Evolutionary conservation across 176 grass and related monocot genomes (phyloP), one percentile per base, ranked within the genome.

Genomic region (Rhynchospora breviuscula): DNA sequence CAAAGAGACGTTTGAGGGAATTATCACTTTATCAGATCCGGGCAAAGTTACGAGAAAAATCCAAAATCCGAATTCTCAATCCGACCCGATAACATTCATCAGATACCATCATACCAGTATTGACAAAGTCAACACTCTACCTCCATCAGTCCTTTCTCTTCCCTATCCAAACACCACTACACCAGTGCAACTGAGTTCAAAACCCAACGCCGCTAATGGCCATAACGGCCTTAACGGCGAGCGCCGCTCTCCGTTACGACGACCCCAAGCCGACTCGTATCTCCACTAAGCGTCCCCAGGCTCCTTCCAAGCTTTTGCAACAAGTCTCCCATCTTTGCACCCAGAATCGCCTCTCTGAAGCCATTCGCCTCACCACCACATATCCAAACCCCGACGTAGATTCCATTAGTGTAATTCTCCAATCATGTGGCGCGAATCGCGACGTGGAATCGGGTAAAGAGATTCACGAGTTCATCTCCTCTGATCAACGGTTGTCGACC

Each of bases 391-490:
- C 69, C 18, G 83, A 89, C 1, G 83, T 62, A 21, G 79, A 81
- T 63, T 62, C 76, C 29, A 29, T 89, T 3, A 48, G 76, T 49
- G 13, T 58, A 18, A 59, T 89, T 48, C 25, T 89, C 45, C 87
- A 85, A 60, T 79, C 83, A 22, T 89, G 79, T 51, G 67, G 60
- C 10, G 22, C 56, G 7, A 59, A 19, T 17, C 49, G 79, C 18
- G 70, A 89, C 10, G 47, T 89, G 13, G 68, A 89, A 25, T 59
- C 59, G 46, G 84, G 79, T 10, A 58, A 49, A 52, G 17, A 74
- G 66, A n/a, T 83, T 54, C 88, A 89, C 29, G 29, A 63, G 15
- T 64, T 89, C 79, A 15, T 89, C 13, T 64, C 69, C 22, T 78
- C 69, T 12, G 81, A 84, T 25, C 13, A 51, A 3, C 81, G 65